Conservation (phyloP, 2,329 filamentous ascomycete species). For the Paecilomyces formosus region DNA sequence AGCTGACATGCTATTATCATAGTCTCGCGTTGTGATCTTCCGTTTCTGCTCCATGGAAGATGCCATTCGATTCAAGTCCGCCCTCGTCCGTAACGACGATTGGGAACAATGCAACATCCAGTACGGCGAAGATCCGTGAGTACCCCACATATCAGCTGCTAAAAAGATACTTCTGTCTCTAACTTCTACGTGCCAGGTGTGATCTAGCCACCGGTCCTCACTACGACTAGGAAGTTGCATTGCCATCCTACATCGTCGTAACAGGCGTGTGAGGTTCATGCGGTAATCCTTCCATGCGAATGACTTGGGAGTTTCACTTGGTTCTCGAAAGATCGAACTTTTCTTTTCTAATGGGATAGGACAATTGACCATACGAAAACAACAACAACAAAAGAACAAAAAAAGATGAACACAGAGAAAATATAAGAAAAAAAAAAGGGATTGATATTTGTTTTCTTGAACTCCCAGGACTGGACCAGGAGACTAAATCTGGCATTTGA, state of each 20-base stretch:
- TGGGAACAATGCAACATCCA: constrained; percentile 41
- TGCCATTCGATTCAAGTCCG: constrained; percentile 38
- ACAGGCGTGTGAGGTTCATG: background rate
- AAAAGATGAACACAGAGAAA: background rate
- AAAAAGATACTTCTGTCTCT: background rate
- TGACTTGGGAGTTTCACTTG: background rate
- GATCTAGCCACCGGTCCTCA: background rate
- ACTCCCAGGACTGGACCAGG: background rate
- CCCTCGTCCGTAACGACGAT: constrained; percentile 31
- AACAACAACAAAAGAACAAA: background rate
- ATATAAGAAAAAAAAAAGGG: background rate
- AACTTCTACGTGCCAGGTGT: background rate
- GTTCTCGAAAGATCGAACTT: background rate
- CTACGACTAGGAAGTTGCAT: background rate
- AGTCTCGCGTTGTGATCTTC: constrained; percentile 40
- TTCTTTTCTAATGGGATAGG: background rate
- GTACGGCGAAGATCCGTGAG: constrained; percentile 37
- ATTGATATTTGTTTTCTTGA: background rate
- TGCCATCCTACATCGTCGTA: background rate
- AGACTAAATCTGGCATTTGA: background rate
- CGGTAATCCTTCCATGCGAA: background rate
- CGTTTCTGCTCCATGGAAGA: constrained; percentile 42
- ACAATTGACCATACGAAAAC: background rate
- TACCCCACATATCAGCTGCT: background rate
- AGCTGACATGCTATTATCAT: constrained; percentile 2